Evolutionary conservation across 805 yeast species (phyloP).

Genomic region (Barnettozyma populi): DNA sequence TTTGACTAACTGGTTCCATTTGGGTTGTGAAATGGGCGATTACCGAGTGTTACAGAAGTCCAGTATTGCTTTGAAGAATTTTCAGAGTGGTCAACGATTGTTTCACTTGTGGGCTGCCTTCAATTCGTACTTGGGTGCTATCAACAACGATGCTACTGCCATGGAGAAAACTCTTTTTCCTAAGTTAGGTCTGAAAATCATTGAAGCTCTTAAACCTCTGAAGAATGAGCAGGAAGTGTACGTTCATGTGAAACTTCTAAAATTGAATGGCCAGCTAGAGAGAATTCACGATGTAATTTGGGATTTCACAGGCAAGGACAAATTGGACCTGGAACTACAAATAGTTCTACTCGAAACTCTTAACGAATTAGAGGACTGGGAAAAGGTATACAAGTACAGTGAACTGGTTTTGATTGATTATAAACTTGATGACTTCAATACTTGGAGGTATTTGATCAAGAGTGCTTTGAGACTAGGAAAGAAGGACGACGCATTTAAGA

Average conservation of each 20-base stretch:
- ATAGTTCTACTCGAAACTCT: constrained; percentile 47
- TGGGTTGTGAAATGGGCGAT: constrained; percentile 43
- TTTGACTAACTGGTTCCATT: constrained; percentile 52
- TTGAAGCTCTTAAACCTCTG: constrained; percentile 48
- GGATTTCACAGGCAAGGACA: constrained; percentile 28
- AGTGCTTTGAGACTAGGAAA: constrained; percentile 36
- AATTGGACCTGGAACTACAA: constrained; percentile 57
- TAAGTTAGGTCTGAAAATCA: constrained; percentile 51
- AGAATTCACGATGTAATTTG: constrained; percentile 32
- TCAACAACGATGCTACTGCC: constrained; percentile 29
- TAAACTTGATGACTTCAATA: constrained; percentile 67
- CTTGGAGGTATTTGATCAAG: constrained; percentile 56
- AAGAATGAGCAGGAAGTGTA: constrained; percentile 60
- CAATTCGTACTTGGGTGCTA: constrained; percentile 40
- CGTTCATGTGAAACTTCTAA: constrained; percentile 48
- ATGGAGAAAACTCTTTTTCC: constrained; percentile 51
- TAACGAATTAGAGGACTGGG: constrained; percentile 37
- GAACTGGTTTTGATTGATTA: constrained; percentile 37
- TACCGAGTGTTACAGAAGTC: constrained; percentile 49
- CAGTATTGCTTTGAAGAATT: constrained; percentile 37
- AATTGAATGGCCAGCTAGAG: constrained; percentile 29
- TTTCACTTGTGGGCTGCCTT: constrained; percentile 53
- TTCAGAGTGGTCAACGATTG: constrained; percentile 30
- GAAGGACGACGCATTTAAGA: constrained; percentile 24
- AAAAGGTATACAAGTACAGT: constrained; percentile 36